A percentile compares a stretch with the other conserved stretches of the same genome.
Evolutionary conservation across 768 basidiomycete species (phyloP).

Genomic region (Trametopsis cervina): DNA sequence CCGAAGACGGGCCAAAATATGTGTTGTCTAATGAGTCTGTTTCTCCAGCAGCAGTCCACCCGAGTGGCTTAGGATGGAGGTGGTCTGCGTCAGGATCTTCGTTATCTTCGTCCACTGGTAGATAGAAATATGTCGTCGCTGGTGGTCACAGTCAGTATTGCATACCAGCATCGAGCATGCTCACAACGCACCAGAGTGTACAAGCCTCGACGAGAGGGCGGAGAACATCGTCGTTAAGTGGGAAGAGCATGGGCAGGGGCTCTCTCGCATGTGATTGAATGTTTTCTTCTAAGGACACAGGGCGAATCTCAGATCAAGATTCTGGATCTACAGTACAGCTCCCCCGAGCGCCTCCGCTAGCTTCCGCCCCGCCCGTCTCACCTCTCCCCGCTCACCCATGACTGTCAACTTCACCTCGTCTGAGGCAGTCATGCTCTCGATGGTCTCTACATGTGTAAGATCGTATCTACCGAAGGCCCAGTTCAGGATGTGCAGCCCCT

Average conservation of each 20-base stretch:
- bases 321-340: slow-evolving; percentile 16
- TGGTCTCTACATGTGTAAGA: slow-evolving; percentile 34
- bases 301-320: slow-evolving; percentile 7
- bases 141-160: neutral
- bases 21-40: slow-evolving; percentile 16
- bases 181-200: slow-evolving; percentile 5
- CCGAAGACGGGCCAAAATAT: slow-evolving; percentile 16
- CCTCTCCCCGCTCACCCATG: slow-evolving; percentile 88
- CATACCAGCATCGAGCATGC: neutral
- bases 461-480: slow-evolving; percentile 93
- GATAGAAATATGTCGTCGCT: slow-evolving; percentile 60
- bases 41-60: slow-evolving; percentile 7
- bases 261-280: slow-evolving; percentile 19
- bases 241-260: slow-evolving; percentile 9
- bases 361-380: slow-evolving; percentile 44
- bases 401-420: slow-evolving; percentile 62
- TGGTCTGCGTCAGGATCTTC: slow-evolving; percentile 12
- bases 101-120: slow-evolving; percentile 51
- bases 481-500: slow-evolving; percentile 58
- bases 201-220: slow-evolving; percentile 17
- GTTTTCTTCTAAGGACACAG: neutral
- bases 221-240: slow-evolving; percentile 24
- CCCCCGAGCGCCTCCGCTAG: slow-evolving; percentile 44
- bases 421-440: slow-evolving; percentile 20
- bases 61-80: slow-evolving; percentile 1